These are phyloP conservation scores for Colletotrichum neosansevieriae DNA, from an alignment of 2,329 filamentous ascomycete genomes.

Conservation along the genomic window DNA sequence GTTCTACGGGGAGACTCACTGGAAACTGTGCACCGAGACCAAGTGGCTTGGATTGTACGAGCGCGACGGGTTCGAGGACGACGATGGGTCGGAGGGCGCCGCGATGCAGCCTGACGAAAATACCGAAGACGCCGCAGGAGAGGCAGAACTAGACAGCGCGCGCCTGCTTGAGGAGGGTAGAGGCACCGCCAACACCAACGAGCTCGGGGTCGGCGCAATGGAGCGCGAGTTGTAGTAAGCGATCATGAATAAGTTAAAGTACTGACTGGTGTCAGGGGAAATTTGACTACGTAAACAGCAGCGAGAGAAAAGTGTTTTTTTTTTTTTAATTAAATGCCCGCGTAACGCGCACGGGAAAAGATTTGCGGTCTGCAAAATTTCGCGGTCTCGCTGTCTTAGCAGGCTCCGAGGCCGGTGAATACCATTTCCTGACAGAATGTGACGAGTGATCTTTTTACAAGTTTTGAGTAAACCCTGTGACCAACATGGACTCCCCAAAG, in stretches of 20 bases:
- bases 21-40: slow-evolving; percentile 15
- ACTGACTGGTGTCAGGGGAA: not conserved
- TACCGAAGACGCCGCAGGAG: no score
- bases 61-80: not conserved
- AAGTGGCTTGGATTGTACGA: slow-evolving; percentile 22
- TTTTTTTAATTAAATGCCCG: no score
- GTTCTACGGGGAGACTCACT: slow-evolving; percentile 20
- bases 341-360: not conserved
- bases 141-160: no score
- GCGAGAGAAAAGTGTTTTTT: not conserved
- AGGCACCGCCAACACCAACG: no score
- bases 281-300: not conserved
- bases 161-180: no score
- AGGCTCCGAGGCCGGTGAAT: slow-evolving; percentile 7
- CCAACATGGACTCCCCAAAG: not conserved
- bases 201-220: no score
- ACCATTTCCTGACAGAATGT: not conserved
- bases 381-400: not conserved
- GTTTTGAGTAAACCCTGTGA: slow-evolving; percentile 3
- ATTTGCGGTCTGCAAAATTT: not conserved
- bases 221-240: not conserved
- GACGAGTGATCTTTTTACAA: not conserved
- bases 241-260: not conserved
- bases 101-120: not conserved
- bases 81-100: no score